Evolutionary conservation across 1,139 yeast genomes (phyloP), one percentile per base, ranked within the genome.

Genomic region (Hansenula sp.): DNA sequence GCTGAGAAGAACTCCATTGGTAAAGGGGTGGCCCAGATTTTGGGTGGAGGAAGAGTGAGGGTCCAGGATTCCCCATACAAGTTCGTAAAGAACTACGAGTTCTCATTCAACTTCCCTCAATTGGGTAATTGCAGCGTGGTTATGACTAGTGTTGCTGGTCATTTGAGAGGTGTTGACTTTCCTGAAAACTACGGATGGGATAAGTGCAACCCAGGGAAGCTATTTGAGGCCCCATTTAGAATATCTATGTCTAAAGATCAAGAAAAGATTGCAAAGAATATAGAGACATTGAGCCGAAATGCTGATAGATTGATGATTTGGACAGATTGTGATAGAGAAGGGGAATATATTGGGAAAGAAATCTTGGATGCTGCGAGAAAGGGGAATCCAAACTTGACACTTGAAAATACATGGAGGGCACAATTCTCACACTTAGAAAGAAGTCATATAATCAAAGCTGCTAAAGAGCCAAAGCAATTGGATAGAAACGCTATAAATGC

Each of bases 311-410:
- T 94, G 46, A 86, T 87, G 84, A 88, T 94, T 10, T 94, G 98
- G 98, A 94, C 98, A 2, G 99, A 94, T 71, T 92, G 97, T 64
- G 99, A 94, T 68, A 71, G 98, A 32, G 99, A 94, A 58, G 99
- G 99, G 1, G 99, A 94, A 61, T 84, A 82, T 58, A 94, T 94
- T 45, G 99, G 98, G 0, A 79, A 76, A 68, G 97, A 92, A 57
- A 77, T 94, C 20, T 71, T 75, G 37, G 71, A 77, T 42, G 83
- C 82, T 5, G 97, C 96, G 0, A 59, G 62, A 36, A 66, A 67
- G 48, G 73, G 73, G 1, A 89, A 87, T 57, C 55, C 65, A 1
- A 50, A 62, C 1, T 55, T 87, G 26, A 64, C 60, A 3, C 57
- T 75, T 17, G 68, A 65, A 11, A 71, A 74, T 39, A 65, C 82